Conservation (phyloP, 495 filamentous ascomycete species). For the Penicillium bovifimosum region DNA sequence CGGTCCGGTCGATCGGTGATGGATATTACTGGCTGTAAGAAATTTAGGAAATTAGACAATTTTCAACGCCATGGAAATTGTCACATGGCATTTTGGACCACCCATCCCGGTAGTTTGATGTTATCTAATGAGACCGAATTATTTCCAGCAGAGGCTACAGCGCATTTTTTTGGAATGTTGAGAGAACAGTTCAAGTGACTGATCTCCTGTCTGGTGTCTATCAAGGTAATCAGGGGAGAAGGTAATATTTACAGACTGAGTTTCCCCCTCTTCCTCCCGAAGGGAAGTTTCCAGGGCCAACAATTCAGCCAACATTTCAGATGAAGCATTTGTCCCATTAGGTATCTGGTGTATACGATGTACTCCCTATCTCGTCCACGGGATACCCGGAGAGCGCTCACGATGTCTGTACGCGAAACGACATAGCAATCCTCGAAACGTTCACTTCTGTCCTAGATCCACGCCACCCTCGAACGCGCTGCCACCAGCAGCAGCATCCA, state of each 20-base stretch:
- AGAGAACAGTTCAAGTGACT: not conserved
- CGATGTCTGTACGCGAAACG: not conserved
- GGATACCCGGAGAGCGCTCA: not conserved
- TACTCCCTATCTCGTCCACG: not conserved
- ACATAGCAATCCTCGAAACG: not conserved
- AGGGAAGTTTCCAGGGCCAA: not conserved
- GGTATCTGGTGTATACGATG: no score
- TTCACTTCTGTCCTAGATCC: conserved; percentile 21
- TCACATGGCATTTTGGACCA: not conserved
- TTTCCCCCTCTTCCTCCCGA: not conserved
- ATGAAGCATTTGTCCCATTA: not conserved
- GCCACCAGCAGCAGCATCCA: conserved; percentile 55
- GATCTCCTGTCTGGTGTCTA: not conserved
- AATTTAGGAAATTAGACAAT: not conserved
- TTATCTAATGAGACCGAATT: not conserved
- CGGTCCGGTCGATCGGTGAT: not conserved
- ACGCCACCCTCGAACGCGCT: conserved; percentile 41
- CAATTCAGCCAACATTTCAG: not conserved
- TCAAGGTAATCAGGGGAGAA: not conserved
- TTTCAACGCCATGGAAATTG: not conserved
- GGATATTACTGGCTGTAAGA: not conserved
- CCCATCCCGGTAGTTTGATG: not conserved
- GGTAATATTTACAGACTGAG: not conserved
- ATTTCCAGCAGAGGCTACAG: not conserved
- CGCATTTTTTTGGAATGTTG: no score